These are phyloP conservation scores for Endoconidiophora laricicola DNA, from an alignment of 2,329 filamentous ascomycete species.

Conservation along the genomic window DNA sequence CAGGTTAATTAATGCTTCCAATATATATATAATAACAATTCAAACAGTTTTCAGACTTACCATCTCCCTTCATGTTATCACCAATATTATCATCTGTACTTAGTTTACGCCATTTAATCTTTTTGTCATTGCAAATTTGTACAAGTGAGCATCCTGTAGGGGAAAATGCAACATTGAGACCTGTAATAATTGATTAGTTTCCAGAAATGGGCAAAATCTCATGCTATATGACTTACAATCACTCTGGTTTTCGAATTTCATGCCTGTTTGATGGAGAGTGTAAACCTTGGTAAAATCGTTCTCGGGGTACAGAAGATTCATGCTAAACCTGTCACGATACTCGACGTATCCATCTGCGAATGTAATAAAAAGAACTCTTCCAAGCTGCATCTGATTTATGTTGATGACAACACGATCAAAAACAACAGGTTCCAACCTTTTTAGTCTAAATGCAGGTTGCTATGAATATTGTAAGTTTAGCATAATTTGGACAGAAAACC, in stretches of 20 bases:
- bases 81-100: conserved; percentile 34
- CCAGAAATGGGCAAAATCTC: conserved; percentile 3
- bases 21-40: conserved; percentile 7
- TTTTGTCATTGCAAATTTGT: conserved; percentile 41
- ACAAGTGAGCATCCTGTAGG: conserved; percentile 42
- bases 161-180: conserved; percentile 43
- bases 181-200: conserved; percentile 20
- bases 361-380: conserved; percentile 53
- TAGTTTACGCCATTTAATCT: conserved; percentile 40
- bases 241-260: conserved; percentile 45
- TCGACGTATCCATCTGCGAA: conserved; percentile 71
- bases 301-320: conserved; percentile 50
- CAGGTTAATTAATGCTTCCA: conserved; percentile 13
- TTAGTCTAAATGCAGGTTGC: conserved; percentile 27
- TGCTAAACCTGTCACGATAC: conserved; percentile 58
- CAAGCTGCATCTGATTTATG: conserved; percentile 50
- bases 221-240: conserved; percentile 34
- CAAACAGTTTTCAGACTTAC: not conserved
- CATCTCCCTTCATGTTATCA: conserved; percentile 13
- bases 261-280: conserved; percentile 61
- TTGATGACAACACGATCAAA: conserved; percentile 52
- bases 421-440: conserved; percentile 49
- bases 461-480: conserved; percentile 9
- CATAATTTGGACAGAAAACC: conserved; percentile 1
- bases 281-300: conserved; percentile 48